Conservation (phyloP, 2,329 filamentous ascomycete species). For the Epichloe baconii region DNA sequence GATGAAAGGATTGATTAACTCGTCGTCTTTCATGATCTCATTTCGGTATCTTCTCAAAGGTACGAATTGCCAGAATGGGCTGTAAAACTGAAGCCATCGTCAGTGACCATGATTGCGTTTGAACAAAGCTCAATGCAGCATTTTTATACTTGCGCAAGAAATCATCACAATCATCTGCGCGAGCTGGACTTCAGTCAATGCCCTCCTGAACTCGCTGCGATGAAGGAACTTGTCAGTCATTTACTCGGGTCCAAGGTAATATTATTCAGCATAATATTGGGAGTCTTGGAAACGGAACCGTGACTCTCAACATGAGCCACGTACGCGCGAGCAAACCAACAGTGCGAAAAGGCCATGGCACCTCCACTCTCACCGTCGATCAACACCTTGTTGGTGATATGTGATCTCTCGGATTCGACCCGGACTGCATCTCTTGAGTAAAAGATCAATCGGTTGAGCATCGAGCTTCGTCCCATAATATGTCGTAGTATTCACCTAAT, state of each 20-base stretch:
- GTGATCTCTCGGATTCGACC: too few species aligned
- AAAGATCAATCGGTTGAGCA: too few species aligned
- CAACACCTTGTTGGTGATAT: too few species aligned
- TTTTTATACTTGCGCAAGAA: slow-evolving; percentile 8
- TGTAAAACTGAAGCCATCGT: slow-evolving; percentile 14
- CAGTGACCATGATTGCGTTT: slow-evolving; percentile 12
- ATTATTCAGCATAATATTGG: not conserved
- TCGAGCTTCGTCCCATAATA: too few species aligned
- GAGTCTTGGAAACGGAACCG: not conserved
- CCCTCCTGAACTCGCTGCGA: slow-evolving; percentile 58
- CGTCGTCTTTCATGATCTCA: slow-evolving; percentile 40
- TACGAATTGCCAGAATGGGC: slow-evolving; percentile 49
- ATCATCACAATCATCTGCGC: slow-evolving; percentile 35
- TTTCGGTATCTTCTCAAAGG: slow-evolving; percentile 50
- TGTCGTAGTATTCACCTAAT: too few species aligned
- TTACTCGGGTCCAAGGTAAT: not conserved
- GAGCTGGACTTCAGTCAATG: slow-evolving; percentile 68
- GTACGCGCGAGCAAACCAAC: too few species aligned
- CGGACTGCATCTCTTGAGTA: too few species aligned
- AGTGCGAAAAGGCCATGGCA: too few species aligned
- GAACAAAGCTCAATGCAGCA: not conserved
- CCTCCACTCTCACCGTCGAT: too few species aligned
- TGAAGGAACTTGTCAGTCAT: not conserved
- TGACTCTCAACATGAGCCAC: not conserved
- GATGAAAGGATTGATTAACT: too few species aligned